Percentiles rank a stretch among this genome's conserved stretches.
Evolutionary conservation across 768 basidiomycete genomes (phyloP).

Genomic region (Tylopilus felleus): DNA sequence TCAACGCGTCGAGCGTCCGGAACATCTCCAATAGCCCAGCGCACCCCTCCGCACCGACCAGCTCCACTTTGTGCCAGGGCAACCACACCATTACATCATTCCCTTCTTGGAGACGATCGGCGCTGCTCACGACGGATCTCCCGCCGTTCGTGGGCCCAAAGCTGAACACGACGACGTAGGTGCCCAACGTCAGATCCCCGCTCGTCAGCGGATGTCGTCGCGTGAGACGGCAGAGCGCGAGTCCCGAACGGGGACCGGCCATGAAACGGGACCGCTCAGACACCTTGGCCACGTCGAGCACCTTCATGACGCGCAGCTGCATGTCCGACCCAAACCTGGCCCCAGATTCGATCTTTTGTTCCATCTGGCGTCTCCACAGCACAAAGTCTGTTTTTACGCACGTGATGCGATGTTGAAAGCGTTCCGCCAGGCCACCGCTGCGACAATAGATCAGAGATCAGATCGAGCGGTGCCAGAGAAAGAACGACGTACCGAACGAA

Average conservation of each 20-base stretch:
- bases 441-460: background rate
- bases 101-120: conserved; percentile 39
- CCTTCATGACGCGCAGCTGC: conserved; percentile 40
- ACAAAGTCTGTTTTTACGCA: conserved; percentile 43
- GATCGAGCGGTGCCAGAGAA: background rate
- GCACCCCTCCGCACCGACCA: conserved; percentile 17
- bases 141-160: conserved; percentile 30
- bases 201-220: conserved; percentile 16
- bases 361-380: conserved; percentile 53
- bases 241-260: conserved; percentile 30
- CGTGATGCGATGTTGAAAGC: conserved; percentile 42
- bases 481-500: conserved; percentile 43
- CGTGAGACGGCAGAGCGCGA: conserved; percentile 42
- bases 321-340: conserved; percentile 37
- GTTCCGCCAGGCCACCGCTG: conserved; percentile 58
- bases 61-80: conserved; percentile 46
- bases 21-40: conserved; percentile 16
- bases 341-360: conserved; percentile 33
- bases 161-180: conserved; percentile 37
- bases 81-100: conserved; percentile 44
- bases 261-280: conserved; percentile 29
- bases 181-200: conserved; percentile 21
- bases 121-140: conserved; percentile 30
- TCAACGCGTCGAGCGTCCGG: conserved; percentile 25
- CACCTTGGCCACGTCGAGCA: conserved; percentile 36